Conservation (phyloP, 345 rosid genomes). For the Salix viminalis region DNA sequence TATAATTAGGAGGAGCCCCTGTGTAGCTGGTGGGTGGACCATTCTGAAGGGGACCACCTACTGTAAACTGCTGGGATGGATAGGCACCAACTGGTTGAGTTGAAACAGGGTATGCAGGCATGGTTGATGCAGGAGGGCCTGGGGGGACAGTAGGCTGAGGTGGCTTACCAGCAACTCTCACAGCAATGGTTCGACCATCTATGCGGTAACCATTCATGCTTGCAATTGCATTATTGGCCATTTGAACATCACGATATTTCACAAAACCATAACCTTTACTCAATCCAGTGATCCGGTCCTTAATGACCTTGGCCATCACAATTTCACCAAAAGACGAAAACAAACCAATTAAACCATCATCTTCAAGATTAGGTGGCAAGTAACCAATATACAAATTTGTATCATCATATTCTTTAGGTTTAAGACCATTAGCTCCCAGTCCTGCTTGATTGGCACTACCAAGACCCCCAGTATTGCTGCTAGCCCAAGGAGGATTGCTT, state of each 20-base stretch:
- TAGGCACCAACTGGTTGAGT: constrained; percentile 62
- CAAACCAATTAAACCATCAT: constrained; percentile 74
- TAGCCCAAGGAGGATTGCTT: constrained; percentile 89
- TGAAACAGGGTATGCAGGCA: constrained; percentile 61
- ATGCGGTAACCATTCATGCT: constrained; percentile 82
- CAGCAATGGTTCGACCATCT: constrained; percentile 86
- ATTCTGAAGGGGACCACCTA: constrained; percentile 67
- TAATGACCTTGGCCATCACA: constrained; percentile 95
- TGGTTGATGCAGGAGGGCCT: constrained; percentile 56
- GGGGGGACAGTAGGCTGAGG: constrained; percentile 81
- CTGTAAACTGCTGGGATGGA: constrained; percentile 69
- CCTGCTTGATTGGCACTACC: constrained; percentile 74
- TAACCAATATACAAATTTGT: constrained; percentile 91
- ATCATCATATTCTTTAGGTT: constrained; percentile 86
- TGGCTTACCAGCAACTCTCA: constrained; percentile 93
- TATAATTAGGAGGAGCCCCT: constrained; percentile 29
- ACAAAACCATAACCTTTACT: constrained; percentile 96
- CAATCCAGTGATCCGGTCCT: constrained; percentile 68
- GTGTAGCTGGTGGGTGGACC: constrained; percentile 50
- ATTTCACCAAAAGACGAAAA: constrained; percentile 89
- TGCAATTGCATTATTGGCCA: constrained; percentile 79
- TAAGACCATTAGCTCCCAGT: constrained; percentile 56
- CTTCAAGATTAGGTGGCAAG: constrained; percentile 83
- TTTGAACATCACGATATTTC: constrained; percentile 77
- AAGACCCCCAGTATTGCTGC: constrained; percentile 48